These are phyloP conservation scores for Aspergillus olivimuriae DNA, from an alignment of 495 filamentous ascomycete species.

Conservation along the genomic window DNA sequence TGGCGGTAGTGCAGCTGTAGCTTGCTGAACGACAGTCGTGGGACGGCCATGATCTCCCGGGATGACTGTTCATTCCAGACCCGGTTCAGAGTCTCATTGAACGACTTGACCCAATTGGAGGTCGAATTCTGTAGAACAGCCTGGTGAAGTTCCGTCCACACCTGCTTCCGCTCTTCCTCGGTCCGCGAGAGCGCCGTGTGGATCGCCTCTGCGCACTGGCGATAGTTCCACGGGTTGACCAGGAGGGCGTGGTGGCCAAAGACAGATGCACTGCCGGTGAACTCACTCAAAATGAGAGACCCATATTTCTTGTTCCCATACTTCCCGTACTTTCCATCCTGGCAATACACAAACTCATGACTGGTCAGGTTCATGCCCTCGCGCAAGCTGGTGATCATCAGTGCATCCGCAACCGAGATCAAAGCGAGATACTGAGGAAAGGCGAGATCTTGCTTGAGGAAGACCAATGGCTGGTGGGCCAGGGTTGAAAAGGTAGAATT, in stretches of 20 bases:
- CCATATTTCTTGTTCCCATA: conserved; percentile 70
- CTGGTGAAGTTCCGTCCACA: conserved; percentile 69
- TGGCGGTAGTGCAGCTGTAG: conserved; percentile 59
- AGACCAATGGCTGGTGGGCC: conserved; percentile 86
- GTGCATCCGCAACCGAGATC: conserved; percentile 76
- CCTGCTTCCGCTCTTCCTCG: conserved; percentile 60
- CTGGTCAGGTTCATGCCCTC: conserved; percentile 94
- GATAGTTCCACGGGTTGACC: conserved; percentile 92
- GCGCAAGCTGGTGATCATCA: conserved; percentile 88
- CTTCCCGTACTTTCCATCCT: conserved; percentile 68
- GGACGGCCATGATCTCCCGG: conserved; percentile 77
- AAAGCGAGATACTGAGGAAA: conserved; percentile 87
- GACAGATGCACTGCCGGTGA: conserved; percentile 82
- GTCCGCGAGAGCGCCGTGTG: conserved; percentile 70
- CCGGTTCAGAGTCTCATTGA: conserved; percentile 58
- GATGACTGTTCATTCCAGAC: conserved; percentile 77
- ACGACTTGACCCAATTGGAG: conserved; percentile 70
- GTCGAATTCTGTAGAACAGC: conserved; percentile 77
- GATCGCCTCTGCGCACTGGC: conserved; percentile 76
- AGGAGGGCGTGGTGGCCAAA: conserved; percentile 67
- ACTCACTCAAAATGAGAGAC: conserved; percentile 85
- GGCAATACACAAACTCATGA: conserved; percentile 88
- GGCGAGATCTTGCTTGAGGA: conserved; percentile 87
- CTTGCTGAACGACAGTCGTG: conserved; percentile 62
- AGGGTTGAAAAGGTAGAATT: conserved; percentile 83